Conservation (phyloP, 2,329 filamentous ascomycete genomes). For the Apiospora marii region DNA sequence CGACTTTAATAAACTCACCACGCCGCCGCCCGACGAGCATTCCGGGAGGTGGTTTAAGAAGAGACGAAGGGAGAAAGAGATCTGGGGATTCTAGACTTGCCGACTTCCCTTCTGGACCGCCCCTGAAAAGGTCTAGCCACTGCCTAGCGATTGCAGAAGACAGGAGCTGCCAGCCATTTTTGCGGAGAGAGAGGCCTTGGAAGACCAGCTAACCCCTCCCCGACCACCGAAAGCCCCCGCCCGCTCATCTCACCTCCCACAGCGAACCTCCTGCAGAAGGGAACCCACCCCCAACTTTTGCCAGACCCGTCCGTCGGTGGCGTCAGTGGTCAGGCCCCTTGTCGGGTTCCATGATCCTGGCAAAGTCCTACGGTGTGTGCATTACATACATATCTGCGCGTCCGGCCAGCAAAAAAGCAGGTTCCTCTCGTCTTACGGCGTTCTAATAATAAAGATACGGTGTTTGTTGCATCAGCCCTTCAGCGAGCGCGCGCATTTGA, state of each 20-base stretch:
- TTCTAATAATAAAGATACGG: slow-evolving; percentile 11
- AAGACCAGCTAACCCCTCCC: not conserved
- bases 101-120: not conserved
- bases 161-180: not conserved
- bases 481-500: not conserved
- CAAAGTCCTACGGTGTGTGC: not conserved
- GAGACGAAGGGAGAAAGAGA: slow-evolving; percentile 1
- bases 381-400: not conserved
- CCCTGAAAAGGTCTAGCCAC: slow-evolving; percentile 8
- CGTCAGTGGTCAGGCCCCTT: slow-evolving; percentile 2
- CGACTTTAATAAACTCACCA: not conserved
- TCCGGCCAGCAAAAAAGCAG: not conserved
- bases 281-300: slow-evolving; percentile 21
- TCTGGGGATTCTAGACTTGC: slow-evolving; percentile 20
- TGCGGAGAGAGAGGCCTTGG: not conserved
- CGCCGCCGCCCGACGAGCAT: not conserved
- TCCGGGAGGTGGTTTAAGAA: not conserved
- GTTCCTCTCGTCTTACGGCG: not conserved
- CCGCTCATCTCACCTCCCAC: slow-evolving; percentile 8
- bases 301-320: slow-evolving; percentile 18
- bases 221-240: not conserved
- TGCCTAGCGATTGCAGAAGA: slow-evolving; percentile 1
- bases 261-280: slow-evolving; percentile 13
- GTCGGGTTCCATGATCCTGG: slow-evolving; percentile 4
- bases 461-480: not conserved